Conservation (phyloP, 495 filamentous ascomycete genomes). For the Pseudotulostoma volvatum region DNA sequence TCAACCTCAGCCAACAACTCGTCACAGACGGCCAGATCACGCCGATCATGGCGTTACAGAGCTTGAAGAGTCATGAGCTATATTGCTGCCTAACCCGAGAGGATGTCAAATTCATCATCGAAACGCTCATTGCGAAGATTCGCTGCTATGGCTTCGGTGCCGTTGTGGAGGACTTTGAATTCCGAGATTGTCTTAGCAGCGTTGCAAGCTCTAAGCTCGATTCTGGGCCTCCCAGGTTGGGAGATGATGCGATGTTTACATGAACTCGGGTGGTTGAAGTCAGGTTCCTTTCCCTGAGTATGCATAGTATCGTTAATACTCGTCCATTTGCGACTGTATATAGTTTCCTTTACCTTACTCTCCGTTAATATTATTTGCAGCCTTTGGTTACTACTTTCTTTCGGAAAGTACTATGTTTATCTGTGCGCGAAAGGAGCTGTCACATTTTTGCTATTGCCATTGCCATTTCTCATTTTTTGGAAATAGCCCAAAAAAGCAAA, state of each 20-base stretch:
- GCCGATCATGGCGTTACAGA: slow-evolving; percentile 89
- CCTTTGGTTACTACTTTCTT: too few relatives aligned
- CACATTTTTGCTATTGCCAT: too few relatives aligned
- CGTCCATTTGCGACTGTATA: too few relatives aligned
- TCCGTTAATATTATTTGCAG: too few relatives aligned
- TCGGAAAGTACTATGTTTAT: too few relatives aligned
- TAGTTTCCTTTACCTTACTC: too few relatives aligned
- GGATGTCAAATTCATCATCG: slow-evolving; percentile 58
- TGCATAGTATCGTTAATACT: too few relatives aligned
- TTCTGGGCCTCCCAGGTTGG: slow-evolving; percentile 7
- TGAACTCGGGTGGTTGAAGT: too few relatives aligned
- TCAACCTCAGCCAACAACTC: slow-evolving; percentile 69
- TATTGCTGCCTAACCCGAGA: slow-evolving; percentile 43
- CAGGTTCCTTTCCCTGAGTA: too few relatives aligned
- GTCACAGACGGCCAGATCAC: slow-evolving; percentile 88
- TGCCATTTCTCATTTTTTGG: too few relatives aligned
- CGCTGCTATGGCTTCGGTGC: slow-evolving; percentile 81
- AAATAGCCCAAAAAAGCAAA: too few relatives aligned
- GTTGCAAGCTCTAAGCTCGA: slow-evolving; percentile 52
- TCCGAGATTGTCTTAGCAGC: slow-evolving; percentile 66
- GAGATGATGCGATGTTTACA: slow-evolving; percentile 25
- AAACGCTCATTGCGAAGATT: slow-evolving; percentile 61
- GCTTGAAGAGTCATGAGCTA: slow-evolving; percentile 54
- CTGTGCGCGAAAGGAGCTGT: too few relatives aligned
- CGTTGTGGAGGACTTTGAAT: slow-evolving; percentile 67